Evolutionary conservation across 805 yeast species (phyloP).

Genomic region (Pachysolen tannophilus): DNA sequence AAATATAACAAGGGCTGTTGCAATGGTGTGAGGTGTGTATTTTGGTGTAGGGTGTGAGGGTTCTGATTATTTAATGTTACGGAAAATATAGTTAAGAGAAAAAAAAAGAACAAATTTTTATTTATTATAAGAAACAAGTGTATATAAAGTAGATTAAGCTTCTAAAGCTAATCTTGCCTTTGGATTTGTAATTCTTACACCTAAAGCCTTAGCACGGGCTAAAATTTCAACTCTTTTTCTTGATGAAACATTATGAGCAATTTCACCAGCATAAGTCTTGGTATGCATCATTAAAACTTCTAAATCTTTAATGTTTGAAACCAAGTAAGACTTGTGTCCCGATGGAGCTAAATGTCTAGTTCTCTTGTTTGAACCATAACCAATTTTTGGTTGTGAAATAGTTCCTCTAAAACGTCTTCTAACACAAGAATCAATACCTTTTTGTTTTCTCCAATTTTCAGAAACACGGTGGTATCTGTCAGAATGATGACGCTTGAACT

Average conservation of each 20-base stretch:
- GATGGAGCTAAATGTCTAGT: slow-evolving; percentile 94
- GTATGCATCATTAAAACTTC: slow-evolving; percentile 95
- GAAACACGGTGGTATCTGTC: slow-evolving; percentile 98
- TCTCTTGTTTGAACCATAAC: slow-evolving; percentile 99
- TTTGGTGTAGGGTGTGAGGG: too few relatives aligned
- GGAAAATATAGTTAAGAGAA: too few relatives aligned
- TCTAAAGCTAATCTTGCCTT: slow-evolving; percentile 97
- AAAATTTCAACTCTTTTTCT: slow-evolving; percentile 96
- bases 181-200: slow-evolving; percentile 98
- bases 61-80: too few relatives aligned
- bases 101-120: too few relatives aligned
- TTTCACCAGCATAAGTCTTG: slow-evolving; percentile 99
- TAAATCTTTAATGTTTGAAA: slow-evolving; percentile 86
- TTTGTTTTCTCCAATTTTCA: slow-evolving; percentile 99
- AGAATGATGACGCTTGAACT: slow-evolving; percentile 99
- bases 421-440: slow-evolving; percentile 99
- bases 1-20: too few relatives aligned
- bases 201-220: slow-evolving; percentile 96
- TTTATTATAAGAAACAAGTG: too few relatives aligned
- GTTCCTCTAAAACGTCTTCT: slow-evolving; percentile 99
- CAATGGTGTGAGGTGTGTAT: too few relatives aligned
- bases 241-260: slow-evolving; percentile 97
- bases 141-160: too few relatives aligned
- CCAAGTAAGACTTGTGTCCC: slow-evolving; percentile 96
- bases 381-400: slow-evolving; percentile 98